Percentiles rank a stretch among this genome's conserved stretches.
Conservation (phyloP, 2,329 filamentous ascomycete species). For the Diaporthe aspalathi region DNA sequence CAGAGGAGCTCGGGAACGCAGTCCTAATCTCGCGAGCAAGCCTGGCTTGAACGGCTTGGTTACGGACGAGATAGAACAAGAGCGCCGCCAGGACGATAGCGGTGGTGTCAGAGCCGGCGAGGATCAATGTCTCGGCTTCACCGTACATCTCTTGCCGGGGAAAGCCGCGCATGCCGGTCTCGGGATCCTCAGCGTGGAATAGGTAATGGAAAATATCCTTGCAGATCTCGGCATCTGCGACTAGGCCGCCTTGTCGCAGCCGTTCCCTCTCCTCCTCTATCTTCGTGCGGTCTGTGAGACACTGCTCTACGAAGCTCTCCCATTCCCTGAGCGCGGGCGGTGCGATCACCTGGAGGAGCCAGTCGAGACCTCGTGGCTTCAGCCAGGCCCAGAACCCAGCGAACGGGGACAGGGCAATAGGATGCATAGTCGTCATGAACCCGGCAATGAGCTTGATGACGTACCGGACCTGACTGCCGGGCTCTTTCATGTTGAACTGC, state of each 20-base stretch:
- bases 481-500: conserved; percentile 40
- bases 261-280: conserved; percentile 32
- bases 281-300: conserved; percentile 40
- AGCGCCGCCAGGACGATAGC: conserved; percentile 23
- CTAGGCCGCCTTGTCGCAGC: not conserved
- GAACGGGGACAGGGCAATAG: conserved; percentile 37
- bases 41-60: conserved; percentile 16
- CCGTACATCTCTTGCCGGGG: conserved; percentile 42
- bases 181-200: conserved; percentile 41
- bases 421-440: conserved; percentile 39
- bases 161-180: conserved; percentile 43
- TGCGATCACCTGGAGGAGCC: conserved; percentile 39
- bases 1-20: not conserved
- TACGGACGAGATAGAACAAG: conserved; percentile 33
- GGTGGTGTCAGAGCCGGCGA: conserved; percentile 37
- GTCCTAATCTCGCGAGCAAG: conserved; percentile 24
- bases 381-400: conserved; percentile 43
- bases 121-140: conserved; percentile 41
- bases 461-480: conserved; percentile 32
- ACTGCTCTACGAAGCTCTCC: conserved; percentile 41
- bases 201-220: conserved; percentile 46
- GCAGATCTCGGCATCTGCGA: conserved; percentile 29
- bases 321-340: conserved; percentile 42
- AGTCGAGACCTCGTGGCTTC: conserved; percentile 43
- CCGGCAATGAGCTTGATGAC: conserved; percentile 19